Percentiles rank a stretch among this genome's conserved stretches.
Conservation (phyloP, 331 rosid species). For the Malus hybrid region DNA sequence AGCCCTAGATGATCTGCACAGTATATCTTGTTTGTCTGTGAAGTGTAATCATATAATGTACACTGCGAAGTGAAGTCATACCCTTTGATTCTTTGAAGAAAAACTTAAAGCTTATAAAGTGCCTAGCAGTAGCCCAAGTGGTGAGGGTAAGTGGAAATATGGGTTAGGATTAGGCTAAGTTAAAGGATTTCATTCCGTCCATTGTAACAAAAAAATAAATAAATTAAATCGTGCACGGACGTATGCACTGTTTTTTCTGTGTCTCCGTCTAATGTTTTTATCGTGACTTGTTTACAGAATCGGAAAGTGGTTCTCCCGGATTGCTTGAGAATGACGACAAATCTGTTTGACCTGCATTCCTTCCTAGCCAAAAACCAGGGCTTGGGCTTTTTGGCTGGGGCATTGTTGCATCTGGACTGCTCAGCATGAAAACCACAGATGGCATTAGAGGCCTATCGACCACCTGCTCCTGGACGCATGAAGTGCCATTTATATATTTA, state of each 20-base stretch:
- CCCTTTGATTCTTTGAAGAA: background rate
- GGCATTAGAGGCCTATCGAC: conserved; percentile 82
- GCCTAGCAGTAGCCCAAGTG: too few relatives aligned
- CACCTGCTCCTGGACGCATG: conserved; percentile 83
- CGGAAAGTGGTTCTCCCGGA: conserved; percentile 34
- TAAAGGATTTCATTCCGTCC: too few relatives aligned
- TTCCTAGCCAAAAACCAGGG: conserved; percentile 60
- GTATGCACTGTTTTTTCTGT: background rate
- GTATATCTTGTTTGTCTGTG: too few relatives aligned
- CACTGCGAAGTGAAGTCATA: background rate
- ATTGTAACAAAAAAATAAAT: too few relatives aligned
- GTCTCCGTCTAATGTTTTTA: conserved; percentile 46
- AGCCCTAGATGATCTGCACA: too few relatives aligned
- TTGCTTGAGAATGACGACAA: conserved; percentile 38
- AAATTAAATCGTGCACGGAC: background rate
- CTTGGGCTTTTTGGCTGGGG: conserved; percentile 64
- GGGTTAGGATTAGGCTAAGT: too few relatives aligned
- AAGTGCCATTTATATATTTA: background rate
- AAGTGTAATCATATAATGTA: too few relatives aligned
- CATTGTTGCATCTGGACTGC: conserved; percentile 57
- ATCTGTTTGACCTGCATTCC: conserved; percentile 29
- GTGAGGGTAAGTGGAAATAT: too few relatives aligned
- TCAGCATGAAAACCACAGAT: conserved; percentile 64
- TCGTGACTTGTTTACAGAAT: conserved; percentile 61
- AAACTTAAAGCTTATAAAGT: background rate